phyloP scores from a whole-genome alignment of 2,329 filamentous ascomycete genomes.

The Alternaria brassicicola region DNA sequence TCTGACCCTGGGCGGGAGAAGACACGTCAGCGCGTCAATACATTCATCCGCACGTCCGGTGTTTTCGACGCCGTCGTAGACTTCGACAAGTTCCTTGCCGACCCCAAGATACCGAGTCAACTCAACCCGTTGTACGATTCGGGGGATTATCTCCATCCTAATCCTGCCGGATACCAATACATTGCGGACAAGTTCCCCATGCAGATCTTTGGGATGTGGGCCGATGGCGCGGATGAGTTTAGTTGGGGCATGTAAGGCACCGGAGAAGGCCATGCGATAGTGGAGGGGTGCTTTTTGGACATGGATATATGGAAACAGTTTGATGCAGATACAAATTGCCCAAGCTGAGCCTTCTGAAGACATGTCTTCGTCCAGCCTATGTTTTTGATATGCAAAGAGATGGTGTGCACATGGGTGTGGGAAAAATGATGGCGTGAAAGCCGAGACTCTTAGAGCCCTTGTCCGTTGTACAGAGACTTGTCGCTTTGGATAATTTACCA shows the following conservation, averaged over 20 bases:
- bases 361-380: background rate
- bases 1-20: constrained; percentile 58
- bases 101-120: constrained; percentile 56
- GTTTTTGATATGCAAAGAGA: too few species aligned
- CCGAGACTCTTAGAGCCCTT: too few species aligned
- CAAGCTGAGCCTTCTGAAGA: background rate
- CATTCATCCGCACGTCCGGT: constrained; percentile 63
- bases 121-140: constrained; percentile 61
- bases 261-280: background rate
- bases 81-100: constrained; percentile 64
- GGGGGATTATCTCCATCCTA: constrained; percentile 71
- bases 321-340: background rate
- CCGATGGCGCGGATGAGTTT: constrained; percentile 23
- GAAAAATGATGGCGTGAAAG: too few species aligned
- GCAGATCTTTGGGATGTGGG: constrained; percentile 55
- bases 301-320: background rate
- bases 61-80: constrained; percentile 67
- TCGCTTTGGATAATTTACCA: too few species aligned
- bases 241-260: constrained; percentile 1
- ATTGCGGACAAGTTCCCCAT: constrained; percentile 66
- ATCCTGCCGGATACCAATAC: constrained; percentile 63
- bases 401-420: too few species aligned
- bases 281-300: background rate
- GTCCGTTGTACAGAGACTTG: too few species aligned
- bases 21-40: constrained; percentile 64